Conservation (phyloP, 1,284 basidiomycete species). For the Pascua guehoae region DNA sequence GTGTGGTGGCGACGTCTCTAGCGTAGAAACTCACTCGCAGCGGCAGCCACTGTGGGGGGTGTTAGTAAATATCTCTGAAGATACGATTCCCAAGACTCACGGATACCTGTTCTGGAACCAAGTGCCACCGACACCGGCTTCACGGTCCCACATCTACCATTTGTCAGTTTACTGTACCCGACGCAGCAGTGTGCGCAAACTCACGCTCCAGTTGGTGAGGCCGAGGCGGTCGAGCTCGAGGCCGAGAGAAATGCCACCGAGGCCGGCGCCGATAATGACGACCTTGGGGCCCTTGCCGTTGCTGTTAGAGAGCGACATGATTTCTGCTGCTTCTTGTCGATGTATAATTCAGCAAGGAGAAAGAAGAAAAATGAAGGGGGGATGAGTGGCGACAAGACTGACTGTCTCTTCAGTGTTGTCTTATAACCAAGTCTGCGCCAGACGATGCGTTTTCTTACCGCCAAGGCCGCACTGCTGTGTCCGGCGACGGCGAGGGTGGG, state of each 20-base stretch:
- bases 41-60: constrained; percentile 28
- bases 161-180: not conserved
- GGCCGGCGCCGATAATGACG: not conserved
- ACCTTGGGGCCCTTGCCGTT: constrained; percentile 1
- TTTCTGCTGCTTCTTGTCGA: too few species aligned
- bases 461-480: too few species aligned
- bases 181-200: not conserved
- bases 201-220: constrained; percentile 14
- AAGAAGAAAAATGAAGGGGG: too few species aligned
- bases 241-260: constrained; percentile 6
- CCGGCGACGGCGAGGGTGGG: too few species aligned
- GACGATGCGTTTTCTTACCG: too few species aligned
- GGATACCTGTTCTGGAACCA: constrained; percentile 26
- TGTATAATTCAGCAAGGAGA: too few species aligned
- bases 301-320: not conserved
- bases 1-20: not conserved
- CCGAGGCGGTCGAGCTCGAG: constrained; percentile 8
- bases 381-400: too few species aligned
- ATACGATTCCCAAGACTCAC: constrained; percentile 5
- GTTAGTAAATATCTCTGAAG: not conserved
- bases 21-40: constrained; percentile 30
- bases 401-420: too few species aligned
- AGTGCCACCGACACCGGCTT: constrained; percentile 29
- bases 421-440: too few species aligned
- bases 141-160: constrained; percentile 28